Conservation (phyloP, 148 eudicot species). For the Talinum fruticosum region DNA sequence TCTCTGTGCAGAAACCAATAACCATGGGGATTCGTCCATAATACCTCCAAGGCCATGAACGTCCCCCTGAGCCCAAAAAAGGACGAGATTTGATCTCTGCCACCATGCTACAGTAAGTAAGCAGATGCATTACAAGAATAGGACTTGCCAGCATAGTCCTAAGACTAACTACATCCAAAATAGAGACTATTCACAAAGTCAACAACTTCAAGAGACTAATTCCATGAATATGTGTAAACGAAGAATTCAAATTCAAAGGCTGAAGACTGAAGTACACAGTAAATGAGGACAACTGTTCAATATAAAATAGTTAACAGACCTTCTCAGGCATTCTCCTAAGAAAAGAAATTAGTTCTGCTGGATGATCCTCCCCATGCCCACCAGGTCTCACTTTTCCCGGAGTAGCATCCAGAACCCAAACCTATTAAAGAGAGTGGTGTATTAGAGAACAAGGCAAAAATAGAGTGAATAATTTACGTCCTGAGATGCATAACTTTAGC, state of each 20-base stretch:
- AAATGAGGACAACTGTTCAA: neutral
- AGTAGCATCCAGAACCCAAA: slow-evolving; percentile 92
- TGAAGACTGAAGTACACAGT: slow-evolving; percentile 8
- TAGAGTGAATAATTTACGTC: neutral
- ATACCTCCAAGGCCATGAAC: no score
- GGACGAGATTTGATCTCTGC: neutral
- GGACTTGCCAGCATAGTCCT: no score
- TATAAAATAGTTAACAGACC: slow-evolving; percentile 36
- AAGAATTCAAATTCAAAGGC: neutral
- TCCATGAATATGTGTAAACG: neutral
- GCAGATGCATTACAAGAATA: no score
- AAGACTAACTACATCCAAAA: neutral
- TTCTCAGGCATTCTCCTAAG: slow-evolving; percentile 62
- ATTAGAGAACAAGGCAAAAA: slow-evolving; percentile 8
- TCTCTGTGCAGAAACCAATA: no score
- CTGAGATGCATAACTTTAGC: neutral
- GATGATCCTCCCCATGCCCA: slow-evolving; percentile 83
- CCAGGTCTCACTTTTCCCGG: slow-evolving; percentile 93
- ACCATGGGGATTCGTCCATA: no score
- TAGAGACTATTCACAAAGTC: no score
- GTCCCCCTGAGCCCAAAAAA: no score
- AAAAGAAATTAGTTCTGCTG: slow-evolving; percentile 70
- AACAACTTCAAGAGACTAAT: no score
- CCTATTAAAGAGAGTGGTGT: slow-evolving; percentile 35
- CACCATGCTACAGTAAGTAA: no score